These are phyloP conservation scores for Mycena polygramma DNA, from an alignment of 768 basidiomycete genomes.

Conservation along the genomic window DNA sequence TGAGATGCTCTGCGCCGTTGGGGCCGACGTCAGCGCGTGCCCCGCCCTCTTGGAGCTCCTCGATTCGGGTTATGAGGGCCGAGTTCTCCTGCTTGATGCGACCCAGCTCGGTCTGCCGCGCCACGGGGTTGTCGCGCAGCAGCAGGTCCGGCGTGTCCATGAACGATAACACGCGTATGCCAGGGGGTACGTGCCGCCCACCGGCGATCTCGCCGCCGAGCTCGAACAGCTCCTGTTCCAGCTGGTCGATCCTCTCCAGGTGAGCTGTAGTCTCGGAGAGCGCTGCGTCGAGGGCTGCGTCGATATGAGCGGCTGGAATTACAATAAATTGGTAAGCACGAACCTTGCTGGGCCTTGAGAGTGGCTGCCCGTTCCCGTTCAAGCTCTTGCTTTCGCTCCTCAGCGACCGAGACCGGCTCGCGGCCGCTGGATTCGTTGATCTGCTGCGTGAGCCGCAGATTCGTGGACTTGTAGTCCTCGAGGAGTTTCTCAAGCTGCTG, in stretches of 20 bases:
- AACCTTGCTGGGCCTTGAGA: constrained; percentile 58
- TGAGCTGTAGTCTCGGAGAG: constrained; percentile 53
- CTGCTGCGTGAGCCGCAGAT: constrained; percentile 59
- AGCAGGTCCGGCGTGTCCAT: constrained; percentile 86
- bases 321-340: constrained; percentile 2
- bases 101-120: constrained; percentile 82
- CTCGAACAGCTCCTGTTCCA: constrained; percentile 86
- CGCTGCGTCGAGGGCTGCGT: constrained; percentile 60
- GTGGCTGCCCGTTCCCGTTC: constrained; percentile 53
- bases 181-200: constrained; percentile 81
- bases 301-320: not conserved
- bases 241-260: constrained; percentile 70
- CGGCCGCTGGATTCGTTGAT: constrained; percentile 58
- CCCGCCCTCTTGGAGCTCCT: constrained; percentile 66
- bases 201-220: constrained; percentile 81
- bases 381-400: constrained; percentile 57
- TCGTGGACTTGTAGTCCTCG: constrained; percentile 66
- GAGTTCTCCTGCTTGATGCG: constrained; percentile 86
- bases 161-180: constrained; percentile 76
- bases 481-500: constrained; percentile 69
- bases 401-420: constrained; percentile 48
- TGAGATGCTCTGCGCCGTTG: constrained; percentile 54
- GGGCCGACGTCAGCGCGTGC: constrained; percentile 31
- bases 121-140: constrained; percentile 68
- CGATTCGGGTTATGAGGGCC: constrained; percentile 77